Evolutionary conservation across 1,284 basidiomycete genomes (phyloP).

Genomic region (Blastosporella zonata): DNA sequence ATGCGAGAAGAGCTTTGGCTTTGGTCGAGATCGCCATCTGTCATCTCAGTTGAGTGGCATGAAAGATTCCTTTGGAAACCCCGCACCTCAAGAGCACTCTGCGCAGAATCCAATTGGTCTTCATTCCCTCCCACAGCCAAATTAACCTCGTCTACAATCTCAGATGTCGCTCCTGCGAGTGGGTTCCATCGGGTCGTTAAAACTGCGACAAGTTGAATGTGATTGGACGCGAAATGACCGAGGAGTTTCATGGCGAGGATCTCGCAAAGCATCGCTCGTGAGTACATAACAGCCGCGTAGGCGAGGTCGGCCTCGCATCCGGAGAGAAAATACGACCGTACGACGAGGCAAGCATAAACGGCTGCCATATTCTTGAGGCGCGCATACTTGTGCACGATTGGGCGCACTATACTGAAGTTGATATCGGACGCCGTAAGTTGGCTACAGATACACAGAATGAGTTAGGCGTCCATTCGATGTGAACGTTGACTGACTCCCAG

Average conservation of each 20-base stretch:
- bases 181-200: conserved; percentile 81
- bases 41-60: not conserved
- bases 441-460: conserved; percentile 43
- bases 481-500: conserved; percentile 67
- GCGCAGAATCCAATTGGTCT: conserved; percentile 57
- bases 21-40: conserved; percentile 85
- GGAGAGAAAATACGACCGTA: conserved; percentile 41
- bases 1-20: conserved; percentile 76
- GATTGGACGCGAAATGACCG: conserved; percentile 65
- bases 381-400: conserved; percentile 78
- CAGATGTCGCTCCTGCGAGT: conserved; percentile 70
- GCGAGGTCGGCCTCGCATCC: conserved; percentile 65
- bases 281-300: conserved; percentile 64
- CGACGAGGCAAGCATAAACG: conserved; percentile 73
- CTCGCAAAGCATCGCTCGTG: conserved; percentile 69
- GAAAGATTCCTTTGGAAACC: not conserved
- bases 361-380: conserved; percentile 69
- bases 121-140: conserved; percentile 44
- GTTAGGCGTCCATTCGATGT: conserved; percentile 4
- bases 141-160: conserved; percentile 64
- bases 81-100: conserved; percentile 78
- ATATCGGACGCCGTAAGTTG: conserved; percentile 81
- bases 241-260: conserved; percentile 85
- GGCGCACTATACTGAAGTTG: conserved; percentile 80
- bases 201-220: conserved; percentile 71